Percentiles rank a stretch among this genome's conserved stretches.
Evolutionary conservation across 768 basidiomycete species (phyloP).

Genomic region (Austroboletus festivus): DNA sequence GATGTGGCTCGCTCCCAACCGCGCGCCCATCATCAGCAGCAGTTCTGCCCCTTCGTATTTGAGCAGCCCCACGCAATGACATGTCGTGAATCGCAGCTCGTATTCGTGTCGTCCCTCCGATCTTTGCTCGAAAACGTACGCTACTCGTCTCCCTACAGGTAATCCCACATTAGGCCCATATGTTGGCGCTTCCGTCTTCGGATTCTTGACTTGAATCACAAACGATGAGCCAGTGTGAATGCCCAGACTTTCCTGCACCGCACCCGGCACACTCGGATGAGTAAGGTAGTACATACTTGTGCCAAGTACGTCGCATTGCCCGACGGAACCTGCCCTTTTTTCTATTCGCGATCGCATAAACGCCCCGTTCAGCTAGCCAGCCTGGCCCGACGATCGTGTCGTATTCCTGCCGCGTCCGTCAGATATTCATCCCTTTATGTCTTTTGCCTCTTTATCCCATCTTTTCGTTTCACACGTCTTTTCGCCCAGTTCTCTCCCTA

Average conservation of each 20-base stretch:
- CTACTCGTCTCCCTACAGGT: slow-evolving; percentile 38
- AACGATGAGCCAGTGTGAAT: slow-evolving; percentile 53
- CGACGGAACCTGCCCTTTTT: slow-evolving; percentile 42
- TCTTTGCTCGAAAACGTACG: slow-evolving; percentile 50
- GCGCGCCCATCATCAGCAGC: slow-evolving; percentile 50
- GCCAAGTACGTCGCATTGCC: slow-evolving; percentile 52
- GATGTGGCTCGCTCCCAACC: slow-evolving; percentile 41
- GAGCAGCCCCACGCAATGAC: slow-evolving; percentile 49
- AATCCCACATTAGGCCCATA: slow-evolving; percentile 29
- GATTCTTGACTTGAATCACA: slow-evolving; percentile 61
- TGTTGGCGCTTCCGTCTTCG: slow-evolving; percentile 40
- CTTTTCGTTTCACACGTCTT: slow-evolving; percentile 63
- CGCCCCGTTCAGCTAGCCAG: slow-evolving; percentile 55
- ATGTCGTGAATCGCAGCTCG: slow-evolving; percentile 49
- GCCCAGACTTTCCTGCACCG: slow-evolving; percentile 55
- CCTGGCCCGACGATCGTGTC: slow-evolving; percentile 47
- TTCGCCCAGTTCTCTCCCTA: slow-evolving; percentile 8
- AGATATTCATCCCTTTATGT: not conserved
- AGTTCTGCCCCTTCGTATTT: slow-evolving; percentile 54
- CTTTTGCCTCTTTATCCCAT: slow-evolving; percentile 35
- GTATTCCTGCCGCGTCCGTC: slow-evolving; percentile 38
- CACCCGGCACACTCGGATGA: slow-evolving; percentile 47
- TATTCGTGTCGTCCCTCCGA: slow-evolving; percentile 42
- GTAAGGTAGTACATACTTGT: slow-evolving; percentile 57
- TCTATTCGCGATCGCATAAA: slow-evolving; percentile 56